Evolutionary conservation across 2,329 filamentous ascomycete genomes (phyloP).

Genomic region (Neonectria coccinea): DNA sequence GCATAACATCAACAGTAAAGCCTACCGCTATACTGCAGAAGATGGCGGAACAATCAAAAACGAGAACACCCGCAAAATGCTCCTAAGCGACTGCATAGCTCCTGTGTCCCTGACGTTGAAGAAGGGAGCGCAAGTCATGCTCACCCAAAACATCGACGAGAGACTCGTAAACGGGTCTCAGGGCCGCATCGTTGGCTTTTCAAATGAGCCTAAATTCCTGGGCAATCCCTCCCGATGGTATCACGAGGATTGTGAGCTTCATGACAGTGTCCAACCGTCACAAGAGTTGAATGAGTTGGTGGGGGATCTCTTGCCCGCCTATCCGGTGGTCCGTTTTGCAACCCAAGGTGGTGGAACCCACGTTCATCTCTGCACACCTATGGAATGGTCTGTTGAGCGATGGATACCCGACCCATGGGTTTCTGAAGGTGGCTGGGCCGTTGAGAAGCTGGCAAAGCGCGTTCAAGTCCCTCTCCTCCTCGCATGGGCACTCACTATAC

Average conservation of each 20-base stretch:
- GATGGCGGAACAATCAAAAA: background rate
- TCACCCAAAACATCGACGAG: background rate
- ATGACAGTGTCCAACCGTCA: background rate
- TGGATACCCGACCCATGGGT: background rate
- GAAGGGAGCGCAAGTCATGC: background rate
- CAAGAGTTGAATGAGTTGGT: background rate
- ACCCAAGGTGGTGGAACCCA: background rate
- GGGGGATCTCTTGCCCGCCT: background rate
- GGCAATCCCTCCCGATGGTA: background rate
- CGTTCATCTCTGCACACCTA: background rate
- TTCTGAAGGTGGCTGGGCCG: background rate
- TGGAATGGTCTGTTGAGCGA: conserved; percentile 1
- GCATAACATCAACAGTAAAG: background rate
- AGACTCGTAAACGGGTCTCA: background rate
- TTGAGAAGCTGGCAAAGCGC: conserved; percentile 4
- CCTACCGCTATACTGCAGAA: background rate
- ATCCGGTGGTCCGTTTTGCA: background rate
- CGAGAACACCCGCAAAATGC: background rate
- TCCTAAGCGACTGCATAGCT: background rate
- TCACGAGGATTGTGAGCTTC: background rate
- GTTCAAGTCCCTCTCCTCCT: conserved; percentile 1
- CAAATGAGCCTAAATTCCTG: background rate
- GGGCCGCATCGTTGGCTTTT: background rate
- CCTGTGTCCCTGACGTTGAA: background rate
- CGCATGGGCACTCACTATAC: conserved; percentile 4